Conservation (phyloP, 1,139 yeast species). For the Pichia inconspicua region DNA sequence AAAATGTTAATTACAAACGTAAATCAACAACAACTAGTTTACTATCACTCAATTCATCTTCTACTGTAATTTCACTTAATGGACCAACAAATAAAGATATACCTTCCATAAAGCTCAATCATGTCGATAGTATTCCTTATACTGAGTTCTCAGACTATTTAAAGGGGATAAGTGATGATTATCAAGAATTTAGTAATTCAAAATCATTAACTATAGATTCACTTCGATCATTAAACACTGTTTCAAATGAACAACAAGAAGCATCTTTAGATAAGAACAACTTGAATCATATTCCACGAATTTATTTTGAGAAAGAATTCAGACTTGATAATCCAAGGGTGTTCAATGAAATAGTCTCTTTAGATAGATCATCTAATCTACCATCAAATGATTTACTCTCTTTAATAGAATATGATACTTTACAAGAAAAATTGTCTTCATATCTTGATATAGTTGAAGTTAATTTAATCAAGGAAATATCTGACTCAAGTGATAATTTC, state of each 20-base stretch:
- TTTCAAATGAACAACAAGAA: conserved; percentile 19
- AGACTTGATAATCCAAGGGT: conserved; percentile 82
- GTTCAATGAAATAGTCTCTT: conserved; percentile 52
- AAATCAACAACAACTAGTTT: conserved; percentile 26
- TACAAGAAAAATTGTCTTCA: conserved; percentile 78
- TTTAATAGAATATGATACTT: conserved; percentile 39
- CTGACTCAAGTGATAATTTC: conserved; percentile 76
- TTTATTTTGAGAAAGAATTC: conserved; percentile 62
- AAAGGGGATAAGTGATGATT: conserved; percentile 43
- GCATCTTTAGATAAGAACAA: conserved; percentile 20
- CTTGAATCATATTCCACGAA: conserved; percentile 48
- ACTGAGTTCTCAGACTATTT: conserved; percentile 45
- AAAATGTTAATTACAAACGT: conserved; percentile 46
- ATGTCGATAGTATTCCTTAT: conserved; percentile 44
- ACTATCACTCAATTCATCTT: conserved; percentile 25
- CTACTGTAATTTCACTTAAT: conserved; percentile 37
- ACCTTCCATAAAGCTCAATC: conserved; percentile 70
- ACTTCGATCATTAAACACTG: conserved; percentile 29
- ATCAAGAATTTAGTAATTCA: conserved; percentile 44
- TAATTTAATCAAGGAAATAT: conserved; percentile 71
- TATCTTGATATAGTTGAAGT: conserved; percentile 82
- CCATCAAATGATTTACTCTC: conserved; percentile 18
- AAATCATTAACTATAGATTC: conserved; percentile 43
- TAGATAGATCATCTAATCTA: conserved; percentile 40
- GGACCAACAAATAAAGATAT: conserved; percentile 79